Evolutionary conservation across 345 rosid species (phyloP), one percentile per base, ranked within the genome.

Genomic region (Pistacia vera): DNA sequence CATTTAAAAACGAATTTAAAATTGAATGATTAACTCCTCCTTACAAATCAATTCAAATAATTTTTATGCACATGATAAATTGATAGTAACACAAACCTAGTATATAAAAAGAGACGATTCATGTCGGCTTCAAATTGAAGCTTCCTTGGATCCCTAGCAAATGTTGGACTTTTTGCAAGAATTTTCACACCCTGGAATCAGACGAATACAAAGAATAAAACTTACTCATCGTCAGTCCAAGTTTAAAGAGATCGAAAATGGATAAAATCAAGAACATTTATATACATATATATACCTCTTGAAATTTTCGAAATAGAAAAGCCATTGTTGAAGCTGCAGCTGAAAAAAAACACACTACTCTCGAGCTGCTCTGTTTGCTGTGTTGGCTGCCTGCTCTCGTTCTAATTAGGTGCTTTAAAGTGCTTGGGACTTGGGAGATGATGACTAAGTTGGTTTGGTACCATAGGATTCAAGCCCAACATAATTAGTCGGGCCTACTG

Each of bases 91-190:
- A 82, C 78, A 62, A 59, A 92, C 97, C 97, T 84, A 63, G 98
- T 94, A 75, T 79, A 91, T 44, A 94, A 78, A 77, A 94, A 94
- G 61, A 92, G 93, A 30, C 89, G 88, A 81, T 91, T 92, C 33
- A 87, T 83, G 79, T 95, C 97, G 0, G 90, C 87, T 87, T 95
- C 97, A 52, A 90, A 91, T 60, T 92, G 98, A 25, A 95, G 74
- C 74, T 89, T 89, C 84, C 88, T 88, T 41, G 95, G 92, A 78
- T 87, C 82, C 84, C 76, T 91, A 38, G 91, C 87, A 78, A 95
- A 92, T 54, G 89, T 88, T 2, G 85, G 87, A 72, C 90, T 92
- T 76, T 86, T 88, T 33, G 94, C 96, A 30, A 94, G 85, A 74
- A 71, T 77, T 73, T 86, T 89, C 79, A 90, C 91, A 33, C 86